Conservation (phyloP, 768 basidiomycete genomes). For the Trametes sanguinea region DNA sequence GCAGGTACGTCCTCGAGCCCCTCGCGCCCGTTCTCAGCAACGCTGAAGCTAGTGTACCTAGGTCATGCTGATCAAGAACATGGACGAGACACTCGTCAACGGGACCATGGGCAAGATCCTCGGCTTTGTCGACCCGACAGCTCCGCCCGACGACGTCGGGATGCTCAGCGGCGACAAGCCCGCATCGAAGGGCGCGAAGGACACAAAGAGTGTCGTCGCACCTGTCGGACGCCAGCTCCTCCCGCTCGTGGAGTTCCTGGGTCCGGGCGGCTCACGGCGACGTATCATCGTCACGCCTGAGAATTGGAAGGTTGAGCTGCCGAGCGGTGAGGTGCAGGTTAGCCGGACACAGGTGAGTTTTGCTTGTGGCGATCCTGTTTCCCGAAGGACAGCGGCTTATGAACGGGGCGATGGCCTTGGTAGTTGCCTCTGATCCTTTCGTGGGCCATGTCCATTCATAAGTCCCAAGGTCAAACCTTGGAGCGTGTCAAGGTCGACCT, state of each 20-base stretch:
- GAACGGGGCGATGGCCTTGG: too few relatives aligned
- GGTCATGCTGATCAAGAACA: conserved; percentile 61
- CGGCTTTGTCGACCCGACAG: conserved; percentile 62
- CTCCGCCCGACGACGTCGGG: conserved; percentile 36
- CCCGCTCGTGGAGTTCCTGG: conserved; percentile 79
- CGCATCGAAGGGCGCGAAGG: conserved; percentile 18
- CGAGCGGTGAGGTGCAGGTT: conserved; percentile 83
- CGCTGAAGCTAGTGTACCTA: conserved; percentile 32
- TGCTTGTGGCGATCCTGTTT: background rate
- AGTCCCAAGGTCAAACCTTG: conserved; percentile 96
- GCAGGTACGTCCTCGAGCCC: conserved; percentile 34
- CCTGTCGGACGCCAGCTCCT: conserved; percentile 37
- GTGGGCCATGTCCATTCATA: conserved; percentile 99
- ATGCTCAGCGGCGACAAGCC: conserved; percentile 40
- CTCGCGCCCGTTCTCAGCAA: background rate
- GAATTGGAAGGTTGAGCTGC: conserved; percentile 82
- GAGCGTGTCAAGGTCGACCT: conserved; percentile 95
- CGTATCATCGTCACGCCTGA: conserved; percentile 68
- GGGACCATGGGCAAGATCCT: conserved; percentile 89
- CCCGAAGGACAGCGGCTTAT: too few relatives aligned
- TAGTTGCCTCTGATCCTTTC: conserved; percentile 87
- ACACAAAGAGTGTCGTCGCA: conserved; percentile 9
- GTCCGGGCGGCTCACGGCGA: conserved; percentile 57
- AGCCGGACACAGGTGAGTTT: conserved; percentile 71
- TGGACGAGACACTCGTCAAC: conserved; percentile 89